Conservation (phyloP, 2,329 filamentous ascomycete genomes). For the Neopestalotiopsis clavispora region DNA sequence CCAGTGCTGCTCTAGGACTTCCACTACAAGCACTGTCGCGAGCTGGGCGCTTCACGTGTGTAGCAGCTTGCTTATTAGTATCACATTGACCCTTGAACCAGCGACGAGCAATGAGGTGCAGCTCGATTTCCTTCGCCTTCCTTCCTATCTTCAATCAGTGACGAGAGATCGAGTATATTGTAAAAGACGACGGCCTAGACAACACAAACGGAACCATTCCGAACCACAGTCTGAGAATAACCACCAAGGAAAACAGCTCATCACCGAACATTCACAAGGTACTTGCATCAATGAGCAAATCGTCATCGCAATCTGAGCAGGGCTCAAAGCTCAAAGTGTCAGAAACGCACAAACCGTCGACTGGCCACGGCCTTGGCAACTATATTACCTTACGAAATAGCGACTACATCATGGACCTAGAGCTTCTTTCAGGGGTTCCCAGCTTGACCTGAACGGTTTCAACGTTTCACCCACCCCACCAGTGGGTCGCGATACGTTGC, state of each 20-base stretch:
- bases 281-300: background rate
- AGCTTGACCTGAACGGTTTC: slow-evolving; percentile 8
- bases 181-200: too few relatives aligned
- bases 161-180: background rate
- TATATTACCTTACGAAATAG: background rate
- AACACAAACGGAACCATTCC: background rate
- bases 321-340: background rate
- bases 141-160: background rate
- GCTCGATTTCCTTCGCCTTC: background rate
- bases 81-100: background rate
- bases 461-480: slow-evolving; percentile 4
- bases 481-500: background rate
- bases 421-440: slow-evolving; percentile 1
- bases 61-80: background rate
- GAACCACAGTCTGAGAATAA: background rate
- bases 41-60: background rate
- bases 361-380: slow-evolving; percentile 1
- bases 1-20: background rate
- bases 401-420: background rate
- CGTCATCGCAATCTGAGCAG: slow-evolving; percentile 6
- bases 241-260: background rate
- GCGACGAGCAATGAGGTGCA: background rate
- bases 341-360: background rate
- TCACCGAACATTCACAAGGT: background rate
- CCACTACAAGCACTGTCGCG: background rate